Evolutionary conservation across 306 rosid genomes (phyloP), one percentile per base, ranked within the genome.

Genomic region (Medicago ruthenica): DNA sequence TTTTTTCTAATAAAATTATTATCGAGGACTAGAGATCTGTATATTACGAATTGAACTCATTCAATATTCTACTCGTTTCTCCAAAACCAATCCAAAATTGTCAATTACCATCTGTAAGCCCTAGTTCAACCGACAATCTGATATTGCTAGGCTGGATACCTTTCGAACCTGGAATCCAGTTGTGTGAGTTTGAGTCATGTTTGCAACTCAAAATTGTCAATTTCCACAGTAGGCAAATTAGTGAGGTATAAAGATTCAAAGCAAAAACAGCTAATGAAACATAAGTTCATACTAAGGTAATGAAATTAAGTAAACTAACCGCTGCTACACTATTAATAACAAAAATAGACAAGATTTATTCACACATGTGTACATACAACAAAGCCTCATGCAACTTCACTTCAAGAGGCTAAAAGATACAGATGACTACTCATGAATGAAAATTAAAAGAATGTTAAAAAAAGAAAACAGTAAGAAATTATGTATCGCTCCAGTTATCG

Each of bases 401-500:
- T 78, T 73, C 48, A 80, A 70, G 67, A 77, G 71, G 76, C 81
- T 73, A 36, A 37, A 37, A 42, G 62, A 39, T 48, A 37, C 50
- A 42, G 20, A 65, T 40, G 61, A 44, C 58, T 65, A 7, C 50
- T 81, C 78, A 20, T 76, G 73, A 63, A 81, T 65, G 75, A 82
- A 63, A 63, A 9, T 67, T 54, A 20, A 55, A 64, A 72, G 61
- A 64, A 20, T 15, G 37, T 17, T 53, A 4, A 9, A 5, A 57
- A 57, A 18, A 54, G 4, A 20, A 21, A 9, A 22, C 2, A 14
- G 17, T 7, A 66, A 45, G n/a, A 48, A 80, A 63, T 89, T 75
- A 95, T 13, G 89, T 84, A 60, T 95, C 97, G 48, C 99, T 95
- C 98, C 99, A 95, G 65, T 69, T 85, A 53, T 70, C 60, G 3